Conservation (phyloP, 345 rosid species). For the Eucalyptus paniculata region DNA sequence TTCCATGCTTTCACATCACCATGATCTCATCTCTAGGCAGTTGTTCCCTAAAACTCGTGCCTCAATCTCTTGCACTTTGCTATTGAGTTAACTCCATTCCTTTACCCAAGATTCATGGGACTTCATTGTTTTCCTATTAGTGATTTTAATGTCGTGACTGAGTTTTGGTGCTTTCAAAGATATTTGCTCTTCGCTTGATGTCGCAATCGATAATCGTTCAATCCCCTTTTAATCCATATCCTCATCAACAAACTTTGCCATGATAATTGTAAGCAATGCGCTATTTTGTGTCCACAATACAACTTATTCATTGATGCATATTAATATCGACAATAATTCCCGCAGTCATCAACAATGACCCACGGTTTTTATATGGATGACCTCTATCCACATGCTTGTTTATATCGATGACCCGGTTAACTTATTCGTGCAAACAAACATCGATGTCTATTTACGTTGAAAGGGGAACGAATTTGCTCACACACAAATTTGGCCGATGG, state of each 20-base stretch:
- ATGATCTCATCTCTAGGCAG: neutral
- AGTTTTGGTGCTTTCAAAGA: neutral
- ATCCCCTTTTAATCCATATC: neutral
- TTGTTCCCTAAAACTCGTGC: neutral
- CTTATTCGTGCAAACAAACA: neutral
- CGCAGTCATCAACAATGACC: neutral
- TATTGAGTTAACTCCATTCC: neutral
- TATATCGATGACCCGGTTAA: neutral
- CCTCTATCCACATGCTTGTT: neutral
- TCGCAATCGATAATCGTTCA: fast-evolving
- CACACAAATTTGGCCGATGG: neutral
- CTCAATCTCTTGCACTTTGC: neutral
- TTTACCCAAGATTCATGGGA: neutral
- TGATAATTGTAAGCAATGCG: neutral
- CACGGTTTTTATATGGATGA: neutral
- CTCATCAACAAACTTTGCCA: fast-evolving
- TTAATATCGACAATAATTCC: neutral
- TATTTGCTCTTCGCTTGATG: neutral
- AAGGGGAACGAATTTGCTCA: neutral
- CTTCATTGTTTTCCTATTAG: neutral
- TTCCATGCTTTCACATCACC: neutral
- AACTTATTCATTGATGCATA: neutral
- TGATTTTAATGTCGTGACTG: fast-evolving
- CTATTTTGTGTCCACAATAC: neutral
- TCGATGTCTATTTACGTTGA: neutral